Evolutionary conservation across 2,329 filamentous ascomycete genomes (phyloP), one percentile per base, ranked within the genome.

Genomic region (Alternaria angustiovoidea): DNA sequence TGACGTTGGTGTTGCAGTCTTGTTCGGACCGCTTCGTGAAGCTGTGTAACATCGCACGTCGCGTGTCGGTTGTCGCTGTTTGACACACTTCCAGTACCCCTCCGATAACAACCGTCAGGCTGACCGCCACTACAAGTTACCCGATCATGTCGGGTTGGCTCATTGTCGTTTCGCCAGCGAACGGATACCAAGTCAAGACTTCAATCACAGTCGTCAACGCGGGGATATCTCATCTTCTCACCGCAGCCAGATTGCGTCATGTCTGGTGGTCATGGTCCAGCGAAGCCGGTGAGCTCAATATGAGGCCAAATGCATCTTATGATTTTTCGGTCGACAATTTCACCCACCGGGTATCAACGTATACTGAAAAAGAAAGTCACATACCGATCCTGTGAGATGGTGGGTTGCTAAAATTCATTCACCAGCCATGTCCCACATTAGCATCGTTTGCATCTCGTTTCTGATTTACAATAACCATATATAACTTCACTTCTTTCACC

Each of bases 401-500:
- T 38, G 6, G 36, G 36, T 8, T 38, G 36, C 36, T 18, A 0
- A 7, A 2, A n/a, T n/a, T 6, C 14, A 7, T n/a, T 14, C 34
- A 38, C 34, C 34, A 38, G n/a, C 34, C 8, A 8, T 5, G 2
- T 6, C 16, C 34, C 34, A n/a, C 6, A 2, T 7, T 38, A n/a
- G 6, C 5, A 8, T 38, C 16, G 16, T 7, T 8, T 2, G 34
- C 34, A 38, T 38, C 34, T 38, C 34, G 3, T 11, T 38, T n/a
- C 34, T 16, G 34, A 22, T 36, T 6, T 6, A 36, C 34, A 5
- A 16, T n/a, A 7, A 8, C 7, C 55, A 60, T 63, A 60, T 64
- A 48, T 54, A 66, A 57, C 59, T 18, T 42, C 56, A 58, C 51
- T 54, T 3, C 3, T 22, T 22, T 22, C 20, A 22, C 20, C 20